Evolutionary conservation across 163 green algal genomes (phyloP), one percentile per base, ranked within the genome.

Genomic region (Scenedesmus sp.): DNA sequence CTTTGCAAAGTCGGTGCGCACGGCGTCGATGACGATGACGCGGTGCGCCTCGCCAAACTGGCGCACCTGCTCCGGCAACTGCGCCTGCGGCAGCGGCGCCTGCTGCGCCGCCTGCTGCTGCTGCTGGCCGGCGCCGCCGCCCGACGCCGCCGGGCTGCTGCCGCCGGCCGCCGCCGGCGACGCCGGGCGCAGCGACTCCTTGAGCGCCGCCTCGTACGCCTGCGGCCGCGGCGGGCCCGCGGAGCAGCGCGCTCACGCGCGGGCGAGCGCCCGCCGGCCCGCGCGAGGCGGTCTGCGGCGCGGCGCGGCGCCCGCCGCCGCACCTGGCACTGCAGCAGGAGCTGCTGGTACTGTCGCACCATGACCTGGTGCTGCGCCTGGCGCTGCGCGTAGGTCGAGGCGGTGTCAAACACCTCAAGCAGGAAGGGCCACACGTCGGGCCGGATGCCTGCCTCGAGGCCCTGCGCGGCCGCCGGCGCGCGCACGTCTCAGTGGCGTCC

Each of bases 41-140:
- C 83, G 75, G 57, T 89, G 87, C 10, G 82, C 80, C 66, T 90
- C 87, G 42, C 70, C 84, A 57, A 88, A 92, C 33, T 86, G 81
- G 13, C 57, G 48, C 57, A 89, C 42, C 63, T 81, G 58, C 33
- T 66, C 47, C 14, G 85, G 84, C 34, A 86, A 34, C 34, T 78
- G 60, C 53, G 60, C 1, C 29, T 34, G 63, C 60, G 56, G 34
- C 71, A 66, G 10, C 63, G 24, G 60, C n/a, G 31, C 17, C 11
- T 63, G 29, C 29, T 71, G 33, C 22, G 4, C 18, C 22, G 2
- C 45, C 48, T 47, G 48, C 20, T 67, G 60, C 44, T 54, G 73
- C 42, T 81, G 50, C 70, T 80, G 70, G 57, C 75, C 50, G 70
- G 26, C 31, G 6, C 7, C 45, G 18, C 17, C 24, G 69, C 18